Evolutionary conservation across 352 stramenopile genomes (phyloP).

Genomic region (Pythium aquatile): DNA sequence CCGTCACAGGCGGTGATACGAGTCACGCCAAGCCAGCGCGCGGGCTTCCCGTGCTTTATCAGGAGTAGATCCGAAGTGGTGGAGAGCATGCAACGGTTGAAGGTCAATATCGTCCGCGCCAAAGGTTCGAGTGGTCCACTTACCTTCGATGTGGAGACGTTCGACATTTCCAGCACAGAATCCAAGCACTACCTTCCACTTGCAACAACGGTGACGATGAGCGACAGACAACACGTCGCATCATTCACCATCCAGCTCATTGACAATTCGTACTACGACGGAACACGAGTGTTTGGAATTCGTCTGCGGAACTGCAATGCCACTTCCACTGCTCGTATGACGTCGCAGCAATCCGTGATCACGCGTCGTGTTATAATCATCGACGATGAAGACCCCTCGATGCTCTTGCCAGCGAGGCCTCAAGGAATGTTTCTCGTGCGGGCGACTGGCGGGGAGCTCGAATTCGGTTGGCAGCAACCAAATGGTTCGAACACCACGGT

Average conservation of each 20-base stretch:
- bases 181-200: slow-evolving; percentile 39
- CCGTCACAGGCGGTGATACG: slow-evolving; percentile 34
- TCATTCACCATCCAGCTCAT: slow-evolving; percentile 45
- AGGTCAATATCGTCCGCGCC: slow-evolving; percentile 44
- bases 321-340: background rate
- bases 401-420: slow-evolving; percentile 27
- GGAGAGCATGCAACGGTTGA: slow-evolving; percentile 39
- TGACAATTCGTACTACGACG: slow-evolving; percentile 43
- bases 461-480: slow-evolving; percentile 31
- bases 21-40: slow-evolving; percentile 26
- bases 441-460: slow-evolving; percentile 49
- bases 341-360: slow-evolving; percentile 15
- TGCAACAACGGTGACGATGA: slow-evolving; percentile 27
- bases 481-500: background rate
- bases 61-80: slow-evolving; percentile 22
- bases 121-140: slow-evolving; percentile 47
- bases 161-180: slow-evolving; percentile 36
- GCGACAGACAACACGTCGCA: slow-evolving; percentile 34
- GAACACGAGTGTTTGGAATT: slow-evolving; percentile 39
- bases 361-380: slow-evolving; percentile 36
- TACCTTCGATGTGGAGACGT: slow-evolving; percentile 44
- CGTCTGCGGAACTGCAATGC: slow-evolving; percentile 24
- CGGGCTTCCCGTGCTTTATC: slow-evolving; percentile 40
- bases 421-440: slow-evolving; percentile 12
- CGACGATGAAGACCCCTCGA: slow-evolving; percentile 47